Base-by-base conservation (phyloP, 2,329 filamentous ascomycete genomes). In the Talaromyces islandicus region DNA sequence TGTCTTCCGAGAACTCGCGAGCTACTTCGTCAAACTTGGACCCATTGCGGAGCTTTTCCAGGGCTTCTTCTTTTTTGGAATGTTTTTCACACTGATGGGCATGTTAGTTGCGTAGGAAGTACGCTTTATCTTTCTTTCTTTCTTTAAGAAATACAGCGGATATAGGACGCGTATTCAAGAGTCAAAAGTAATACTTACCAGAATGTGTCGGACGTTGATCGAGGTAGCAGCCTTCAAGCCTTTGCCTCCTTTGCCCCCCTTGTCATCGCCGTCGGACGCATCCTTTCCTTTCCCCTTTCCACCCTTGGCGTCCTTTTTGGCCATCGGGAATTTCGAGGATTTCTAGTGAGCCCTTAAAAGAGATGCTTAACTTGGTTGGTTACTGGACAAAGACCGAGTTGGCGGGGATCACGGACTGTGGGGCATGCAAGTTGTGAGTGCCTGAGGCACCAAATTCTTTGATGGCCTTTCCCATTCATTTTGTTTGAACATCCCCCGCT, bases 121-220 rank as follows among this genome's bases (percentile, higher is more conserved):
- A 32, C n/a, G 32, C 32, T n/a, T n/a, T n/a, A n/a, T n/a, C n/a
- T n/a, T n/a, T n/a, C n/a, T n/a, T n/a, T n/a, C n/a, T n/a, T n/a
- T n/a, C n/a, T n/a, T n/a, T n/a, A 29, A 24, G 35, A 4, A 58
- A 62, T 50, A 56, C 51, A 60, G 27, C 51, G 57, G 41, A 46
- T 35, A 35, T n/a, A n/a, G n/a, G n/a, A n/a, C n/a, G n/a, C n/a
- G n/a, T n/a, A n/a, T 30, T 11, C 10, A 32, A 14, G 46, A 9
- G 32, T 7, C n/a, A n/a, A n/a, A n/a, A 24, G 7, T 14, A n/a
- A 19, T 46, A 55, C 75, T 58, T 74, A 81, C 79, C 64, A 88
- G 77, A 63, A 88, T 88, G 71, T 88, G 85, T 43, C 85, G 79
- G 56, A 83, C 84, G 68, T 88, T 87, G 71, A 88, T 86, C n/a